phyloP scores from a whole-genome alignment of 2,329 filamentous ascomycete species.

The Nothophoma quercina region DNA sequence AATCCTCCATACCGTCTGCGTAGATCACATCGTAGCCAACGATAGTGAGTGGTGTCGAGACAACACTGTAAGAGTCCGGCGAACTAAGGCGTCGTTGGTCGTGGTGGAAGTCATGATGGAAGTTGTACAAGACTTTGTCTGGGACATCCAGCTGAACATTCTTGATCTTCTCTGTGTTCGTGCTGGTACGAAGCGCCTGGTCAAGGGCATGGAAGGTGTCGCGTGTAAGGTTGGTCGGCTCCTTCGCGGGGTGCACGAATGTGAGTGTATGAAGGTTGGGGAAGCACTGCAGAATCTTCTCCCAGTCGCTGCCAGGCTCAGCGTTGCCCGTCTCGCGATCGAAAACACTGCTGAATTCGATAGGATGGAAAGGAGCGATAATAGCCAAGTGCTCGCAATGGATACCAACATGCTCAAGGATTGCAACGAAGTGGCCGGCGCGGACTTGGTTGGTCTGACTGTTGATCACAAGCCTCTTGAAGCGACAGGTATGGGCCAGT shows the following conservation, averaged over 20 bases:
- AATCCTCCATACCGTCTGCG: constrained; percentile 8
- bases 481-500: constrained; percentile 19
- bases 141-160: constrained; percentile 2
- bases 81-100: not conserved
- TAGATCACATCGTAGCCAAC: constrained; percentile 1
- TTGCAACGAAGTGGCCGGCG: constrained; percentile 17
- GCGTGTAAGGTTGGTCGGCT: constrained; percentile 4
- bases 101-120: constrained; percentile 10
- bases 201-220: constrained; percentile 18
- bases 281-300: constrained; percentile 21
- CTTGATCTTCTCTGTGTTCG: not conserved
- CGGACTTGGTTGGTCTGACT: constrained; percentile 20
- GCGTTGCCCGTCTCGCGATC: constrained; percentile 12
- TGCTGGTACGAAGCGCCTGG: constrained; percentile 9
- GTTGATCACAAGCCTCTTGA: constrained; percentile 23
- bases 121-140: constrained; percentile 1
- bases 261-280: constrained; percentile 22
- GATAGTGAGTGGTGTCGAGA: constrained; percentile 3
- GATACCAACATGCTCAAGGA: constrained; percentile 21
- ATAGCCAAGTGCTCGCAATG: constrained; percentile 25
- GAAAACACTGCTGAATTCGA: constrained; percentile 21
- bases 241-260: constrained; percentile 13
- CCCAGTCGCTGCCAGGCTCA: constrained; percentile 24
- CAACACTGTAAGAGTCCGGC: not conserved
- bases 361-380: constrained; percentile 18